Evolutionary conservation across 2,329 filamentous ascomycete species (phyloP), one percentile per base, ranked within the genome.

Genomic region (Aspergillus oerlinghausenensis): DNA sequence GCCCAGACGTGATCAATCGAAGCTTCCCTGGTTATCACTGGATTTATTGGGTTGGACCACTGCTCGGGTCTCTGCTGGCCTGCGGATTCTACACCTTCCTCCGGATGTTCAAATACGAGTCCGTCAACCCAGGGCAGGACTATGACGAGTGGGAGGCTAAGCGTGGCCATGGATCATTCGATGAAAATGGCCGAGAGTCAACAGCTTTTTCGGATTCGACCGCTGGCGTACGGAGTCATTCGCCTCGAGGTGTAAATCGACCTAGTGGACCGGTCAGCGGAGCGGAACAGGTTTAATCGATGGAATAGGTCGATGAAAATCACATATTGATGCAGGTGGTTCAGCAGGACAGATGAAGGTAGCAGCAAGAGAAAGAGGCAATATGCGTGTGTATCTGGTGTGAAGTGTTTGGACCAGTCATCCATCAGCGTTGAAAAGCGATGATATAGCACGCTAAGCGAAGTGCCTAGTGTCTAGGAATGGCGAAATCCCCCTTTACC

Each of bases 111-210:
- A 71, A 71, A 54, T 79, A 77, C 58, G 65, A 78, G 58, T 75
- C 71, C 1, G 76, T 74, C 50, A 79, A 79, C 43, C 77, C 77
- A 2, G 76, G 75, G 2, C 76, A 89, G 65, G 87, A 91, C 69
- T 85, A 82, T 17, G 67, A 71, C 32, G 68, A 71, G 59, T 70
- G 66, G 68, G 69, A 71, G 48, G 60, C 48, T 11, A 67, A 61
- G 49, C 57, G 53, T 11, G 60, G 65, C 0, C 60, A 61, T 3
- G 62, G 59, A 5, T 66, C 65, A 0, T 55, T 61, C 64, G 1
- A 62, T 62, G 14, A 40, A 61, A 25, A 63, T 56, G 6, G 21
- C 40, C 48, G 65, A 23, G 47, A 55, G 40, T 60, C 61, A 29
- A 5, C 6, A 8, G 19, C 47, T 11, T 32, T 58, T 14, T 65